A percentile compares a stretch with the other conserved stretches of the same genome.
These are phyloP conservation scores for Didymella sp. DNA, from an alignment of 2,329 filamentous ascomycete genomes.

Conservation along the genomic window DNA sequence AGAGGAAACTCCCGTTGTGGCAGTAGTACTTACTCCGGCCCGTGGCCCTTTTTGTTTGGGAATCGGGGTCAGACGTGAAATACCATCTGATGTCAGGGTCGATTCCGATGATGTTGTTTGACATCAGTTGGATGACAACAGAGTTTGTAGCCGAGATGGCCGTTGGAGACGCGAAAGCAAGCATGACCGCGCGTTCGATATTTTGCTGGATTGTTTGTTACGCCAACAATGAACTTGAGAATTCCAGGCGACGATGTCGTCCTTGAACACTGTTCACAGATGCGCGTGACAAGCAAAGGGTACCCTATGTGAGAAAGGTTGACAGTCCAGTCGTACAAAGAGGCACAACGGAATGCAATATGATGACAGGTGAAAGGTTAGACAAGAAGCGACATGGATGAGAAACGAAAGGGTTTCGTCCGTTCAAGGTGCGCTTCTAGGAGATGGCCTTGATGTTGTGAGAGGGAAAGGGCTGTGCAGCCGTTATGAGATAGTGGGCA, in stretches of 20 bases:
- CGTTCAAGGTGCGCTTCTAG: background rate
- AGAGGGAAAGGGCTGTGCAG: slow-evolving; percentile 8
- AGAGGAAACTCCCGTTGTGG: background rate
- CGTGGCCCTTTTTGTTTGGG: background rate
- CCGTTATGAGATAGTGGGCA: slow-evolving; percentile 11
- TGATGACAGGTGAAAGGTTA: slow-evolving; percentile 3
- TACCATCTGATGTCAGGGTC: slow-evolving; percentile 9
- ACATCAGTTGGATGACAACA: slow-evolving; percentile 9
- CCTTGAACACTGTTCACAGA: background rate
- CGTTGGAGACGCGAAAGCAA: background rate
- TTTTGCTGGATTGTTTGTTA: background rate
- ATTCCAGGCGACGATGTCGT: slow-evolving; percentile 9
- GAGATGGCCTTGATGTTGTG: background rate
- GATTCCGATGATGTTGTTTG: slow-evolving; percentile 5
- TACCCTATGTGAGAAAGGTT: slow-evolving; percentile 1
- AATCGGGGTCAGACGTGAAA: slow-evolving; percentile 1
- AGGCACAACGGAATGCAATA: slow-evolving; percentile 10
- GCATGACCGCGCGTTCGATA: background rate
- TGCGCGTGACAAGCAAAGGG: slow-evolving; percentile 16
- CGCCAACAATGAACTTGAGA: slow-evolving; percentile 2
- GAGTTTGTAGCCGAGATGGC: slow-evolving; percentile 4
- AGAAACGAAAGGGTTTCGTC: background rate
- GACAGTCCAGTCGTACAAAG: slow-evolving; percentile 4
- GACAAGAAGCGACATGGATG: background rate
- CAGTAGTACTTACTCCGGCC: background rate